A percentile compares a stretch with the other conserved stretches of the same genome.
These are phyloP conservation scores for Solanum clarkiae DNA, from an alignment of 257 asterid genomes.

Conservation along the genomic window DNA sequence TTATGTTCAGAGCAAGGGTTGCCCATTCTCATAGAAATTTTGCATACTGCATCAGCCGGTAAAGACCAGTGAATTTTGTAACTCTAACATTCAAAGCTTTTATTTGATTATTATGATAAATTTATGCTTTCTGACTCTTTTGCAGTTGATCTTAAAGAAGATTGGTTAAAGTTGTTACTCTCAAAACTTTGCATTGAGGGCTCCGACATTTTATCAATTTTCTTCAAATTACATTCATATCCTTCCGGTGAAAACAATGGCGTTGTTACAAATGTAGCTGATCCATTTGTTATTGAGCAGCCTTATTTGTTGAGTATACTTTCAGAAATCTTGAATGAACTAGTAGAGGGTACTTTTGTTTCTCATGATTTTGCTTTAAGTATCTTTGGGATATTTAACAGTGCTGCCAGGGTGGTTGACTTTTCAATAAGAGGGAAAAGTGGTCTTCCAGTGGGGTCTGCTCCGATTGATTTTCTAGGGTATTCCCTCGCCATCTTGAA, in stretches of 20 bases:
- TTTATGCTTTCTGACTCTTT: background rate
- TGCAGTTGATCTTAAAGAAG: slow-evolving; percentile 59
- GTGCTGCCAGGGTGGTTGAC: slow-evolving; percentile 24
- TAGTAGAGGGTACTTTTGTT: slow-evolving; percentile 23
- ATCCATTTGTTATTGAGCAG: slow-evolving; percentile 33
- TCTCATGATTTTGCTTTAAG: slow-evolving; percentile 23
- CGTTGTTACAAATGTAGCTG: background rate
- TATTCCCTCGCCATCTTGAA: slow-evolving; percentile 57
- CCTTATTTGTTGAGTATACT: slow-evolving; percentile 42
- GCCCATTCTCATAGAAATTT: slow-evolving; percentile 27
- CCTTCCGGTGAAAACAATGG: slow-evolving; percentile 1
- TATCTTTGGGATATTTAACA: slow-evolving; percentile 35
- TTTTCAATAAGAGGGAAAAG: slow-evolving; percentile 27
- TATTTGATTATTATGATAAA: background rate
- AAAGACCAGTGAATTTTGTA: background rate
- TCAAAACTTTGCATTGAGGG: slow-evolving; percentile 47
- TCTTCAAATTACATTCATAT: slow-evolving; percentile 28
- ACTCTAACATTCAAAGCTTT: background rate
- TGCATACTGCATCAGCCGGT: slow-evolving; percentile 52
- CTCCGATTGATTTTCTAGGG: slow-evolving; percentile 53
- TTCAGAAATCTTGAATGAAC: slow-evolving; percentile 44
- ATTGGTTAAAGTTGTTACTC: slow-evolving; percentile 57
- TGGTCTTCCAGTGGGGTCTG: slow-evolving; percentile 51
- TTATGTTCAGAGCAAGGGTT: slow-evolving; percentile 41
- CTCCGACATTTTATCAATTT: slow-evolving; percentile 21